These are phyloP conservation scores for Coemansia sp. DNA, from an alignment of 192 early-diverging fungal species.

Conservation along the genomic window DNA sequence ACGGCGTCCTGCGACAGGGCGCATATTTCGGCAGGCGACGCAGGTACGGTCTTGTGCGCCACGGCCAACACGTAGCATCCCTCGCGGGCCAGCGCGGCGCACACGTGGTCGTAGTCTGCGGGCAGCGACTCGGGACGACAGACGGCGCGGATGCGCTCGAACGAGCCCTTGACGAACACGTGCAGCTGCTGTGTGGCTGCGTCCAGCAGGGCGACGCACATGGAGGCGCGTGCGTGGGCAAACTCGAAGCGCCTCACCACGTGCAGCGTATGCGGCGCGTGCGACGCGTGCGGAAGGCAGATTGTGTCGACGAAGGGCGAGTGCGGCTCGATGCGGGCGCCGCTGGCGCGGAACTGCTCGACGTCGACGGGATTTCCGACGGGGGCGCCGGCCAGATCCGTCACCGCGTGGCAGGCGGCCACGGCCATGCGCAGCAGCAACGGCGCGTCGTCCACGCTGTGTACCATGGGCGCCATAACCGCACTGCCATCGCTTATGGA, in stretches of 20 bases:
- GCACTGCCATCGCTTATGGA: background rate
- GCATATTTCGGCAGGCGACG: slow-evolving; percentile 35
- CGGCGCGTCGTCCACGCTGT: slow-evolving; percentile 5
- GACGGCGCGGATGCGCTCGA: slow-evolving; percentile 64
- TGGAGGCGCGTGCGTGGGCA: slow-evolving; percentile 69
- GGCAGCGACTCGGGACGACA: slow-evolving; percentile 51
- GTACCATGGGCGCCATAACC: background rate
- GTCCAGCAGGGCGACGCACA: slow-evolving; percentile 68
- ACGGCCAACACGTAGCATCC: slow-evolving; percentile 80
- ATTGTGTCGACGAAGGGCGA: slow-evolving; percentile 32
- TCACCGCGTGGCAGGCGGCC: slow-evolving; percentile 60
- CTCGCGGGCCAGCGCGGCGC: slow-evolving; percentile 60
- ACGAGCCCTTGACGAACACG: slow-evolving; percentile 77
- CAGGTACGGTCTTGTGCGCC: slow-evolving; percentile 59
- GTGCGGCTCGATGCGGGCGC: slow-evolving; percentile 41
- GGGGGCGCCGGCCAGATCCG: slow-evolving; percentile 49
- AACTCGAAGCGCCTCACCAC: slow-evolving; percentile 76
- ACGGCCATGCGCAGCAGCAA: slow-evolving; percentile 23
- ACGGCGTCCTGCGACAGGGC: slow-evolving; percentile 55
- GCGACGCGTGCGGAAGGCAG: no score
- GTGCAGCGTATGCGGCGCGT: slow-evolving; percentile 34
- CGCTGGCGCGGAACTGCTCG: slow-evolving; percentile 72
- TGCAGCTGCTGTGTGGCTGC: slow-evolving; percentile 52
- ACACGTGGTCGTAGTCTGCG: slow-evolving; percentile 53
- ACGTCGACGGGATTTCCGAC: slow-evolving; percentile 77